Base-by-base conservation (phyloP, 2,329 filamentous ascomycete genomes). In the Niveomyces coronatus region DNA sequence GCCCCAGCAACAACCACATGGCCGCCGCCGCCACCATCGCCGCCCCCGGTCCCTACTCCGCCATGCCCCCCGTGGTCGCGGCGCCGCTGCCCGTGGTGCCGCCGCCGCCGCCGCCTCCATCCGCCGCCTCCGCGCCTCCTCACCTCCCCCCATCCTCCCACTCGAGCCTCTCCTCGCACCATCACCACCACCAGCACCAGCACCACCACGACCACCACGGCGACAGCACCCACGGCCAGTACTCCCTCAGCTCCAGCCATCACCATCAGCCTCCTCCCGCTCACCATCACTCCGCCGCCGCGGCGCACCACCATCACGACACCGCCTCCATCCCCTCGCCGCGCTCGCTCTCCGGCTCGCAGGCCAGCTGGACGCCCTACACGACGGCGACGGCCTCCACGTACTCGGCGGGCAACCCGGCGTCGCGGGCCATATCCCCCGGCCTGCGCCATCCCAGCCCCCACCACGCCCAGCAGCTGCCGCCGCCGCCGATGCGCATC, bases 321-420 rank as follows among this genome's bases (percentile, higher is more conserved):
- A n/a, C n/a, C n/a, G n/a, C n/a, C 5, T 57, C 64, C 4, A 62
- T 75, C 20, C 61, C 68, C 0, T 75, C 71, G 8, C 71, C 71
- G 1, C 61, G 71, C 2, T 71, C 70, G 2, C 55, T 75, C 3
- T 62, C 67, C 0, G 67, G 67, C 3, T 63, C 63, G 1, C 58
- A 64, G 4, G 55, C 66, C 2, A 57, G 59, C n/a, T 76, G 71
- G 72, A 57, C 57, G 1, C 53, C 62, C 1, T 73, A 72, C 48
- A 55, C 61, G 11, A 47, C 58, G 2, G 45, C 57, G 2, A 46
- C 53, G 10, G n/a, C n/a, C n/a, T n/a, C n/a, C n/a, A n/a, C n/a
- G n/a, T n/a, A n/a, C n/a, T n/a, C n/a, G n/a, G n/a, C n/a, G n/a
- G n/a, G n/a, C 63, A 62, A 40, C 50, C 59, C 2, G 48, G 53